These are phyloP conservation scores for Macrocystidia cucumis DNA, from an alignment of 1,284 basidiomycete genomes.

Conservation along the genomic window DNA sequence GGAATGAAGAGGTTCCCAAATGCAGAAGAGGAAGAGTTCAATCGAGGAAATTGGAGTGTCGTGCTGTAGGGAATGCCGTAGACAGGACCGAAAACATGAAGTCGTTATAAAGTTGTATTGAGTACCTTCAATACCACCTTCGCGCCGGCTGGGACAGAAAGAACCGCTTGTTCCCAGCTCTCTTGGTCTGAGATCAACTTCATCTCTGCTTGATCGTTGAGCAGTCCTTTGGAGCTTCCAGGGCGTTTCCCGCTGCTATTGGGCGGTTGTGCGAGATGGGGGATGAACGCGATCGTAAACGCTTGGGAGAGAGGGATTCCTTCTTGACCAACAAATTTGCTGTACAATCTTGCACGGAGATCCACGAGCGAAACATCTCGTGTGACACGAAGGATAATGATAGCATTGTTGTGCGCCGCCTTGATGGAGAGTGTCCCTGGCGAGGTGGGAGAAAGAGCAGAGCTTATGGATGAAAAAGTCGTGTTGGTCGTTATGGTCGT, in stretches of 20 bases:
- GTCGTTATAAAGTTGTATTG: conserved; percentile 18
- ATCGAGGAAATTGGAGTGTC: neutral
- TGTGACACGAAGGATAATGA: conserved; percentile 52
- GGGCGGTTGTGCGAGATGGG: conserved; percentile 21
- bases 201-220: conserved; percentile 18
- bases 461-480: conserved; percentile 19
- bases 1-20: conserved; percentile 1
- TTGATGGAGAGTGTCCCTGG: conserved; percentile 53
- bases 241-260: neutral
- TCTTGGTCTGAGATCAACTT: conserved; percentile 26
- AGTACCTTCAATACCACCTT: conserved; percentile 30
- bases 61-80: neutral
- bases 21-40: too few relatives aligned
- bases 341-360: conserved; percentile 45
- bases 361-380: conserved; percentile 36
- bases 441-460: conserved; percentile 15
- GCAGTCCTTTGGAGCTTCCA: conserved; percentile 8
- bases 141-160: conserved; percentile 21
- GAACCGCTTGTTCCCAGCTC: conserved; percentile 30
- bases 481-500: too few relatives aligned
- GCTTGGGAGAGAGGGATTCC: conserved; percentile 39
- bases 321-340: conserved; percentile 57
- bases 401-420: conserved; percentile 49
- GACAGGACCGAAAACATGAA: conserved; percentile 9
- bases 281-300: conserved; percentile 47